A percentile compares a stretch with the other conserved stretches of the same genome.
These are phyloP conservation scores for Flaveria robusta DNA, from an alignment of 129 eudicot genomes.

Conservation along the genomic window DNA sequence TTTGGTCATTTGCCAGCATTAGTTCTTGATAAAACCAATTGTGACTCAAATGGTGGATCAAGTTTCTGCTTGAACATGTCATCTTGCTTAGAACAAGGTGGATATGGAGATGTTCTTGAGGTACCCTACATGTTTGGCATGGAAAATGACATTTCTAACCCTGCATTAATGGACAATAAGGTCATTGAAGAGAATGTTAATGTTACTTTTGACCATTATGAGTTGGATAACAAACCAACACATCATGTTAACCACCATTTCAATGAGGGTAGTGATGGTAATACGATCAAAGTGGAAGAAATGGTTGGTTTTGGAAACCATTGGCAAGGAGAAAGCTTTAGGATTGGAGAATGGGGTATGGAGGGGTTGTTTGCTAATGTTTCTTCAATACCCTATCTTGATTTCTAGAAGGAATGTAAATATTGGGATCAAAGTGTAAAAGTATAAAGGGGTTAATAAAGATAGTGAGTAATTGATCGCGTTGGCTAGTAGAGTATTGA, in stretches of 20 bases:
- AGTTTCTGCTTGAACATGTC: constrained; percentile 37
- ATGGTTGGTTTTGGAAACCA: constrained; percentile 58
- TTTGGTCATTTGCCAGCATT: constrained; percentile 55
- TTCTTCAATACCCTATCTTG: constrained; percentile 66
- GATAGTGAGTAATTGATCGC: neutral
- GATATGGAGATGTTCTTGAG: constrained; percentile 41
- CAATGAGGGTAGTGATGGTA: constrained; percentile 36
- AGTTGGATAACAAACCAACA: constrained; percentile 35
- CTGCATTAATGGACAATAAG: constrained; percentile 35
- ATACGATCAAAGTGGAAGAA: constrained; percentile 47
- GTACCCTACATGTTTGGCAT: constrained; percentile 52
- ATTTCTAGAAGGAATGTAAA: constrained; percentile 49
- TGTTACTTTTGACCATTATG: constrained; percentile 28
- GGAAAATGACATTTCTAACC: constrained; percentile 52
- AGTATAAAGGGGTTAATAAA: constrained; percentile 14
- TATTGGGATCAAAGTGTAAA: constrained; percentile 3
- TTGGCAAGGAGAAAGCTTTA: constrained; percentile 68
- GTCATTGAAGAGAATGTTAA: constrained; percentile 24
- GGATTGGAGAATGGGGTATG: constrained; percentile 77
- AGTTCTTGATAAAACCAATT: constrained; percentile 26
- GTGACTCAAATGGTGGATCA: constrained; percentile 29
- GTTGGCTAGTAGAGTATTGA: too few relatives aligned
- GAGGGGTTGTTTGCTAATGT: constrained; percentile 82
- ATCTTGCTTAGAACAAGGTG: constrained; percentile 31
- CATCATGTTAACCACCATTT: constrained; percentile 32